These are phyloP conservation scores for Colletotrichum filicis DNA, from an alignment of 2,329 filamentous ascomycete species.

Conservation along the genomic window DNA sequence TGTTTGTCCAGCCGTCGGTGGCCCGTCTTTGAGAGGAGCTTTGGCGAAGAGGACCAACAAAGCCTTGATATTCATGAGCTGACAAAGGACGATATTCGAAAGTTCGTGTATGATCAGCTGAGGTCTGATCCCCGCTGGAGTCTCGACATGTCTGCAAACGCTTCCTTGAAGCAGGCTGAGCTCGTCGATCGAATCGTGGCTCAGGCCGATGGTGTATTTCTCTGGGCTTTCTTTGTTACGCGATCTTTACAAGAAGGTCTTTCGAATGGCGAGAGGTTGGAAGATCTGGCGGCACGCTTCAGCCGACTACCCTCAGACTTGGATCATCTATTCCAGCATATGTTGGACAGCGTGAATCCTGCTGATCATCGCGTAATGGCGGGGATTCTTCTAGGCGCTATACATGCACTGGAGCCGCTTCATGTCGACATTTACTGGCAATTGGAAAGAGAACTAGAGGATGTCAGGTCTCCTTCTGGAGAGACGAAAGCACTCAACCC, in stretches of 20 bases:
- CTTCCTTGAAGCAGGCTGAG: not conserved
- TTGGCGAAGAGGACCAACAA: slow-evolving; percentile 28
- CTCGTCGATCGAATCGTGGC: not conserved
- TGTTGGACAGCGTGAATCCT: not conserved
- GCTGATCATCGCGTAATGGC: not conserved
- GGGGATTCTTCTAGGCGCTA: not conserved
- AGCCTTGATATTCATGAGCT: slow-evolving; percentile 42
- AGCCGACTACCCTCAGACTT: not conserved
- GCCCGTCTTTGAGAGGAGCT: slow-evolving; percentile 41
- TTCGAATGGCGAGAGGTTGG: not conserved
- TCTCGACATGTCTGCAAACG: not conserved
- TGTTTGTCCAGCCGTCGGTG: slow-evolving; percentile 47
- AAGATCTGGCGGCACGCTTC: not conserved
- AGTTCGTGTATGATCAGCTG: slow-evolving; percentile 30
- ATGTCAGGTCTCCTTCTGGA: not conserved
- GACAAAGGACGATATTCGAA: slow-evolving; percentile 42
- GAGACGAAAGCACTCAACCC: not conserved
- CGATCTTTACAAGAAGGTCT: not conserved
- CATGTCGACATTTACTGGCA: not conserved
- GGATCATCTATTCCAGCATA: not conserved
- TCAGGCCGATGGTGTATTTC: not conserved
- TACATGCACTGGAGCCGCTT: not conserved
- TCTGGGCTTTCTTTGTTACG: not conserved
- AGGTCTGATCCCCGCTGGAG: not conserved
- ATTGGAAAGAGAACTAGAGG: not conserved